Evolutionary conservation across 805 yeast species (phyloP), one percentile per base, ranked within the genome.

Genomic region (Ogataea corticis): DNA sequence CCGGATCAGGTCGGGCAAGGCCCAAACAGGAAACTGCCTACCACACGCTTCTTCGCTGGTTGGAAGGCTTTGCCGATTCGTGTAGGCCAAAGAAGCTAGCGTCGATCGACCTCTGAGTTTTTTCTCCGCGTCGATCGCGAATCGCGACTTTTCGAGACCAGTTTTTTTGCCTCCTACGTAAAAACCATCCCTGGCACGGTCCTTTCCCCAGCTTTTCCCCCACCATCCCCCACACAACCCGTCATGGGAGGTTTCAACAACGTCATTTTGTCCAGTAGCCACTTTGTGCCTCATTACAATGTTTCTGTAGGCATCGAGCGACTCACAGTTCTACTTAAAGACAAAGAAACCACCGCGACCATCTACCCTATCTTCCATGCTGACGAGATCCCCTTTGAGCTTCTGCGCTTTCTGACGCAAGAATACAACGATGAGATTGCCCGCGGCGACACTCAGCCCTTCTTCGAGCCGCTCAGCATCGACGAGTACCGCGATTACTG

Each of bases 361-460:
- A 83, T 94, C 48, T 89, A 88, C 60, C 98, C 99, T 3, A 78
- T 92, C 12, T 75, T 80, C 46, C 76, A 80, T 23, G 73, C 82
- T 0, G 75, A 75, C 19, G 81, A 82, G 45, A 69, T 92, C 11
- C 98, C 98, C 0, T 77, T 80, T 2, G 92, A 89, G 0, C 70
- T 92, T 21, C 64, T 89, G 32, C 85, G 86, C 15, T 91, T 92
- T 59, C 63, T 92, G 33, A 81, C 92, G 50, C 97, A 91, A 62
- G 98, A 94, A 66, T 87, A 87, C 68, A 92, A 92, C 65, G 85
- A 86, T 82, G 99, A 92, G 62, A 80, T 92, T 18, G 91, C 84
- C 49, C 74, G 88, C 35, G 97, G 97, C 30, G 92, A 87, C 49
- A 85, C 96, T 7, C 83, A 79, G 61, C 91, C 97, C 2, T 86